Evolutionary conservation across 495 filamentous ascomycete genomes (phyloP), one percentile per base, ranked within the genome.

Genomic region (Staphylotrichum tortipilum): DNA sequence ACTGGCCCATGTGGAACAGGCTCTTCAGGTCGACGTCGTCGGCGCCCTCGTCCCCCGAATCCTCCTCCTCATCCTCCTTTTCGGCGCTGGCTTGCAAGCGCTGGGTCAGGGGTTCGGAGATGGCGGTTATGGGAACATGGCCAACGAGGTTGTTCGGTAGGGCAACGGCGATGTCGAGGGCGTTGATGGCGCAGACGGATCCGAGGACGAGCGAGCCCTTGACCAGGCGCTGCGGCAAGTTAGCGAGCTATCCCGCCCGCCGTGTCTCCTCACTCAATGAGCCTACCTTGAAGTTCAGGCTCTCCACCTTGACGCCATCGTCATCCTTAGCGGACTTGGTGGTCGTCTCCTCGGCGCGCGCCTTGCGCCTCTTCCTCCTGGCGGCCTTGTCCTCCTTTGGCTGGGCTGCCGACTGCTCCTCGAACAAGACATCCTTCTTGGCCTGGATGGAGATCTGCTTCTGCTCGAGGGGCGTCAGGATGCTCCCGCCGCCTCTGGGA

Each of bases 401-500:
- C 15, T 53, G n/a, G n/a, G n/a, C 56, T 6, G 55, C 69, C 12
- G 78, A 77, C 49, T 81, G 78, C 56, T 94, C 81, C 69, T 97
- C 92, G 61, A 96, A 96, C 8, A 97, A 74, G 21, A 91, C 90
- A 75, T 98, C 92, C 59, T 83, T 80, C 55, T 81, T 89, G 24
- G 92, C 92, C 67, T 97, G 84, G 52, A 92, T 86, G 58, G 92
- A 85, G 57, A 98, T 95, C 67, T 97, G 87, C 70, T 95, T 95
- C 56, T 92, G 82, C 64, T 98, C 92, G 44, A 98, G 75, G 21
- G 92, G 89, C 7, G 92, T 95, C 66, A 98, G 71, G 38, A 94
- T 76, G 63, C 88, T 92, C 12, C 78, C 92, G 47, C 92, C 94
- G 46, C 92, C 92, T 73, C 92, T 80, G 61, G 94, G 92, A 62